Percentiles rank a stretch among this genome's conserved stretches.
Conservation (phyloP, 192 early-diverging fungal species). For the Phlyctochytrium planicorne region DNA sequence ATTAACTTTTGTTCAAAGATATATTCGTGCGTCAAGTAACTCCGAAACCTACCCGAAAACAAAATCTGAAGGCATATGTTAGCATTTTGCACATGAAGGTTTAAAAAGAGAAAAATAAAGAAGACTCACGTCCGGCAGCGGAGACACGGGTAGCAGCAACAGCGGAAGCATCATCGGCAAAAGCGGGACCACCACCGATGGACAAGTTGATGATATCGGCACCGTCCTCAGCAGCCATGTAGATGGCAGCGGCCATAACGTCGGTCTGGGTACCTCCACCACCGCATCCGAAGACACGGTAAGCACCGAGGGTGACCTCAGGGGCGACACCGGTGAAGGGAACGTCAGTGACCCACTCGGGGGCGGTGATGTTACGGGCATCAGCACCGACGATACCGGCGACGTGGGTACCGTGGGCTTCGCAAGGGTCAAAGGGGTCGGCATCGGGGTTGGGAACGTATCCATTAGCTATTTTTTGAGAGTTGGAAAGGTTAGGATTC, state of each 20-base stretch:
- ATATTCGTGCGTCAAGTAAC: neutral
- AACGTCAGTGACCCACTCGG: constrained; percentile 3
- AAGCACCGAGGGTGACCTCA: constrained; percentile 72
- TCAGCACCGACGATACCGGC: constrained; percentile 48
- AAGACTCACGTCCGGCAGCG: constrained; percentile 26
- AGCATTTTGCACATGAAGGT: too few species aligned
- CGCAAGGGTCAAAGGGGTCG: constrained; percentile 48
- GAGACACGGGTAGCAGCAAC: constrained; percentile 55
- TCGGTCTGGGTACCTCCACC: constrained; percentile 55
- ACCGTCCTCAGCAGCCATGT: constrained; percentile 64
- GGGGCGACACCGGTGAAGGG: constrained; percentile 77
- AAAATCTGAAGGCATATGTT: too few species aligned
- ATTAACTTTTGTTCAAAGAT: neutral
- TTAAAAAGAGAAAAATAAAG: neutral
- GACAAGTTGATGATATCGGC: constrained; percentile 86
- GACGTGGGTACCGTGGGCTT: constrained; percentile 53
- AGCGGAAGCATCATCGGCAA: constrained; percentile 60
- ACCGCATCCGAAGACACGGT: constrained; percentile 53
- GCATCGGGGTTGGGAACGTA: constrained; percentile 23
- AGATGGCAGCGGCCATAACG: constrained; percentile 75
- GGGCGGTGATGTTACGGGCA: constrained; percentile 25
- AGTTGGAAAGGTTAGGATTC: neutral
- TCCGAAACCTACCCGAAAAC: constrained; percentile 36
- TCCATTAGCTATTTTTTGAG: neutral
- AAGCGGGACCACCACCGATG: constrained; percentile 64